Conservation (phyloP, 306 rosid genomes). For the Elaeagnus macrophylla region DNA sequence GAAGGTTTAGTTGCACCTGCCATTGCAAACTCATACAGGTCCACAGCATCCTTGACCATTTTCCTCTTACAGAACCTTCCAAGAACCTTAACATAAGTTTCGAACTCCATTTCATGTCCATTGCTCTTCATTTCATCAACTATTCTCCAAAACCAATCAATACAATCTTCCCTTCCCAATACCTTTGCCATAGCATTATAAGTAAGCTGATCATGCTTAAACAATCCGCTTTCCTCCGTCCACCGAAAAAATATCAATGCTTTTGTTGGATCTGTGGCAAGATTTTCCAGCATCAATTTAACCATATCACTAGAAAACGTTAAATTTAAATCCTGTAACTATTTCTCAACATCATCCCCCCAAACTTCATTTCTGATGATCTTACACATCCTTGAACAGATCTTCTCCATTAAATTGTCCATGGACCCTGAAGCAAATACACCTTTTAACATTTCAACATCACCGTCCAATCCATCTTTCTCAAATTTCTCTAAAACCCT, state of each 20-base stretch:
- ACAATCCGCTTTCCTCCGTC: constrained; percentile 60
- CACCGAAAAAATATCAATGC: constrained; percentile 68
- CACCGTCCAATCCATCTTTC: constrained; percentile 36
- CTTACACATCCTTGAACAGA: constrained; percentile 32
- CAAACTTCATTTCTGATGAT: constrained; percentile 54
- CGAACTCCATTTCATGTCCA: constrained; percentile 47
- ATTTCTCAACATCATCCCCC: constrained; percentile 54
- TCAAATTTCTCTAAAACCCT: constrained; percentile 38
- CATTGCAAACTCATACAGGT: constrained; percentile 75
- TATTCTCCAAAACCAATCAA: constrained; percentile 78
- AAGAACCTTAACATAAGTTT: constrained; percentile 49
- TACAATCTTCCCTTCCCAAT: constrained; percentile 59
- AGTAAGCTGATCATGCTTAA: constrained; percentile 53
- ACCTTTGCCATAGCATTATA: constrained; percentile 65
- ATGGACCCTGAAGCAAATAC: constrained; percentile 44
- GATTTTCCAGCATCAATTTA: constrained; percentile 38
- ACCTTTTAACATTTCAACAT: constrained; percentile 37
- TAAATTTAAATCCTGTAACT: constrained; percentile 36
- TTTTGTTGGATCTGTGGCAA: constrained; percentile 47
- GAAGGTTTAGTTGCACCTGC: constrained; percentile 52
- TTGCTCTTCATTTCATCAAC: constrained; percentile 54
- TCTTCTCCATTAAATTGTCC: constrained; percentile 29
- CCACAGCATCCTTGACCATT: constrained; percentile 66
- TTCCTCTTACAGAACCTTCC: constrained; percentile 54
- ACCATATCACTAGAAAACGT: constrained; percentile 36